A percentile compares a stretch with the other conserved stretches of the same genome.
Evolutionary conservation across 176 grass and related monocot species (phyloP).

Genomic region (barley (Hordeum vulgare)): DNA sequence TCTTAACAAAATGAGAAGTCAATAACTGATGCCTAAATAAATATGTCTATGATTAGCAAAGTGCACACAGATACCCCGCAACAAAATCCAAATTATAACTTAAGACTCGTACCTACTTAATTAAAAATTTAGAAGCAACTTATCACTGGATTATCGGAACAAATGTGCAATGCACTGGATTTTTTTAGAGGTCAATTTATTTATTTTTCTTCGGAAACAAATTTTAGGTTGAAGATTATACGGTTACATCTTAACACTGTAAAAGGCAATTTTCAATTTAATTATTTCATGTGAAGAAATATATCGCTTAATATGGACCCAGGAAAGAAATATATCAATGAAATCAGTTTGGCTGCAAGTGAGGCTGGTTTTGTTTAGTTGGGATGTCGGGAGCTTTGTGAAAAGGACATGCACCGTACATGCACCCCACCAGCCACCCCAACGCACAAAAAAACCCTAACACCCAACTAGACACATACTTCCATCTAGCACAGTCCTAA

Average conservation of each 20-base stretch:
- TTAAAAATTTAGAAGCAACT: not conserved
- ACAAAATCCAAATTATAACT: not conserved
- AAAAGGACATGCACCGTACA: conserved; percentile 38
- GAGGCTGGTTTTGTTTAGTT: conserved; percentile 40
- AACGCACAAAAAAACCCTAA: conserved; percentile 48
- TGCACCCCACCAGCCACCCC: conserved; percentile 26
- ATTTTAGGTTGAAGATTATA: no score
- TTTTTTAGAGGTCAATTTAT: no score
- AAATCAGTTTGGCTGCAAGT: not conserved
- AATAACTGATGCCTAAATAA: not conserved
- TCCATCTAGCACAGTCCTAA: conserved; percentile 14
- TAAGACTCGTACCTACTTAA: not conserved
- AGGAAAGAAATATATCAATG: not conserved
- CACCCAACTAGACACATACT: conserved; percentile 20
- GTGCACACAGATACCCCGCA: not conserved
- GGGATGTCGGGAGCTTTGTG: conserved; percentile 33
- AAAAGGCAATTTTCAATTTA: not conserved
- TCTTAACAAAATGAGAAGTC: not conserved
- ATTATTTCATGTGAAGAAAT: conserved; percentile 2
- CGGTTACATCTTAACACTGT: not conserved
- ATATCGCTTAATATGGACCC: not conserved
- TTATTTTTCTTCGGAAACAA: no score
- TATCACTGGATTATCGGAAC: not conserved
- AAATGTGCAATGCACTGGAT: no score
- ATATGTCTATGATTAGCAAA: not conserved